Percentiles rank a stretch among this genome's conserved stretches.
Conservation (phyloP, 2,329 filamentous ascomycete species). For the Diaporthe humulicola region DNA sequence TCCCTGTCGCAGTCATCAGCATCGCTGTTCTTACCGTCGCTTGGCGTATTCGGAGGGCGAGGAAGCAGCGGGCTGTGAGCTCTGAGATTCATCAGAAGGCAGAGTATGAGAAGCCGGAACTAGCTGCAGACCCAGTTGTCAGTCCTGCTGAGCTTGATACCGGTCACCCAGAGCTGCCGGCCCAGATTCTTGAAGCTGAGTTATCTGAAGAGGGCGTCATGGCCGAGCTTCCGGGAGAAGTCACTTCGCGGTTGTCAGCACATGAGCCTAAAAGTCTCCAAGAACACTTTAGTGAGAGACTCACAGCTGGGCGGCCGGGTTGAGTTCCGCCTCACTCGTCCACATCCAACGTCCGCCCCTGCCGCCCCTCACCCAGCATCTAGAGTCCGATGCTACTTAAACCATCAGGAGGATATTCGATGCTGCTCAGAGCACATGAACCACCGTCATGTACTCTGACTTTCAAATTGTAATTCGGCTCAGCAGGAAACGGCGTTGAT, state of each 20-base stretch:
- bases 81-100: not conserved
- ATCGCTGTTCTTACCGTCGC: not conserved
- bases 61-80: not conserved
- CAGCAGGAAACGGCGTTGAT: no score
- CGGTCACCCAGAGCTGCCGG: not conserved
- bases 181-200: slow-evolving; percentile 9
- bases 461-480: not conserved
- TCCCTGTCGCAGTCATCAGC: slow-evolving; percentile 4
- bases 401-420: not conserved
- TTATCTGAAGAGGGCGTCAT: slow-evolving; percentile 4
- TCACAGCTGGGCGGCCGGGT: not conserved
- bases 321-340: not conserved
- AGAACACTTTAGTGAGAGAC: not conserved
- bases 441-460: not conserved
- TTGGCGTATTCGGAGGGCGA: not conserved
- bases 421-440: no score
- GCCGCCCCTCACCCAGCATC: not conserved
- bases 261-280: not conserved
- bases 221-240: not conserved
- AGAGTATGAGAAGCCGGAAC: slow-evolving; percentile 6
- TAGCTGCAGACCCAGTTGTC: not conserved
- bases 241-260: not conserved
- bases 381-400: not conserved
- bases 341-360: not conserved
- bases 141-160: slow-evolving; percentile 11